Percentiles rank a stretch among this genome's conserved stretches.
Evolutionary conservation across 2,329 filamentous ascomycete genomes (phyloP).

Genomic region (Canariomyces notabilis): DNA sequence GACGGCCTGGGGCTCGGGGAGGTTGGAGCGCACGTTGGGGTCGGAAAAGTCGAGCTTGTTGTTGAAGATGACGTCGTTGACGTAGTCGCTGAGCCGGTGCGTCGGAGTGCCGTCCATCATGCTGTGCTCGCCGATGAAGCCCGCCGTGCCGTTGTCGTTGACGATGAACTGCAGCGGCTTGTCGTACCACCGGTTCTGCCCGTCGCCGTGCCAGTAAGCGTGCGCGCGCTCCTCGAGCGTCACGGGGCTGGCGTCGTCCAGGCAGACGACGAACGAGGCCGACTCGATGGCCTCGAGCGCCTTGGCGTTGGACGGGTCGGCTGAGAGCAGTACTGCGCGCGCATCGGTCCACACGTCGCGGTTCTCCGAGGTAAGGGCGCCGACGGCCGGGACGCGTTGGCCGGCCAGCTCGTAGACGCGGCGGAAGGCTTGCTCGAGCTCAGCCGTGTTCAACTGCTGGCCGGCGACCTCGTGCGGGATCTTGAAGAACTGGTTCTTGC

Average conservation of each 20-base stretch:
- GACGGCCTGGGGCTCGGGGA: slow-evolving; percentile 74
- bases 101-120: slow-evolving; percentile 99
- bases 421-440: slow-evolving; percentile 86
- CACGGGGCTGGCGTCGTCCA: slow-evolving; percentile 85
- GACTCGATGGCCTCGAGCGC: slow-evolving; percentile 79
- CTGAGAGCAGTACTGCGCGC: slow-evolving; percentile 67
- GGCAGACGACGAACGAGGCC: slow-evolving; percentile 83
- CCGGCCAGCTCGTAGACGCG: slow-evolving; percentile 72
- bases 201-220: slow-evolving; percentile 98
- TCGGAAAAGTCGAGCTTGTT: slow-evolving; percentile 90
- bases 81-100: slow-evolving; percentile 91
- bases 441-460: slow-evolving; percentile 78
- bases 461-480: slow-evolving; percentile 75
- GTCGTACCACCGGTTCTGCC: slow-evolving; percentile 93
- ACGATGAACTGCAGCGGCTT: slow-evolving; percentile 97
- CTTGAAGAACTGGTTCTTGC: slow-evolving; percentile 98
- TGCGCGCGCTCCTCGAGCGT: slow-evolving; percentile 93
- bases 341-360: slow-evolving; percentile 89
- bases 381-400: slow-evolving; percentile 67
- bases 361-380: slow-evolving; percentile 84
- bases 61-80: slow-evolving; percentile 86
- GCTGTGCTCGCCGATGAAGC: slow-evolving; percentile 97
- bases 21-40: slow-evolving; percentile 69
- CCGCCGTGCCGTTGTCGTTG: slow-evolving; percentile 95
- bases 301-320: slow-evolving; percentile 73